Percentiles rank a stretch among this genome's conserved stretches.
Evolutionary conservation across 2,329 filamentous ascomycete genomes (phyloP).

Genomic region (Fusarium sp.): DNA sequence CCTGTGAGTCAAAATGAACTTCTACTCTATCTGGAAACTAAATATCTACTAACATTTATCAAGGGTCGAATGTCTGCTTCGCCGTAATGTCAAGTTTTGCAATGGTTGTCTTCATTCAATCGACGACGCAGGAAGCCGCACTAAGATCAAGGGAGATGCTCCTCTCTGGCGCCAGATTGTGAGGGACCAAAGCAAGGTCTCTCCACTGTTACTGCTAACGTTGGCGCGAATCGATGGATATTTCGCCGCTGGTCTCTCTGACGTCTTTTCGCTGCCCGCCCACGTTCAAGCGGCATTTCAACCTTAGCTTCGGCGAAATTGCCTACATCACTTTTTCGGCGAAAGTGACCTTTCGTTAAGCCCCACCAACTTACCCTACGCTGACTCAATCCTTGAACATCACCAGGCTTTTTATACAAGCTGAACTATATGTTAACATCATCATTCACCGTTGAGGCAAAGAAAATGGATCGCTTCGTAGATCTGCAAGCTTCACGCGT

Average conservation of each 20-base stretch:
- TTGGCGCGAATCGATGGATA: neutral
- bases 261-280: neutral
- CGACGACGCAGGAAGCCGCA: neutral
- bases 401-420: no score
- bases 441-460: no score
- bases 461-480: no score
- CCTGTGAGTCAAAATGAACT: neutral
- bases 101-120: neutral
- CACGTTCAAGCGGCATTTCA: neutral
- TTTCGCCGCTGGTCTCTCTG: neutral
- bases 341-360: neutral
- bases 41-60: no score
- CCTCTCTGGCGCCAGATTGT: neutral
- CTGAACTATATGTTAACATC: no score
- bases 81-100: neutral
- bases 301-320: neutral
- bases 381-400: no score
- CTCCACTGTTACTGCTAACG: neutral
- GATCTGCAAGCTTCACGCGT: no score
- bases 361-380: neutral
- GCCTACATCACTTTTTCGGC: neutral
- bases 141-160: neutral
- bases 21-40: no score
- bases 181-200: neutral
- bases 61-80: neutral